Evolutionary conservation across 192 early-diverging fungal genomes (phyloP), one percentile per base, ranked within the genome.

Genomic region (Phlyctochytrium arcticum): DNA sequence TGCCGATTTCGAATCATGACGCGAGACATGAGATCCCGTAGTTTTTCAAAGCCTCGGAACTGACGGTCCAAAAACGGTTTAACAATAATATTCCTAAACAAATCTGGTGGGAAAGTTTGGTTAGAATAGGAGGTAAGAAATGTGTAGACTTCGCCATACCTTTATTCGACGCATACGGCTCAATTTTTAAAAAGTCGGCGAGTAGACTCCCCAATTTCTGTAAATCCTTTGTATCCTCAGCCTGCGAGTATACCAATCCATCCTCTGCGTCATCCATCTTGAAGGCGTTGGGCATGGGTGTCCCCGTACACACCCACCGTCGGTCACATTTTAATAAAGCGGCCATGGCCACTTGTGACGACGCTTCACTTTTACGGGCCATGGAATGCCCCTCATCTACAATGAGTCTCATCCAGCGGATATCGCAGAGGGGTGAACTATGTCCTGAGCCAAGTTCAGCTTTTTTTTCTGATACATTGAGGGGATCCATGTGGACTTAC

Each of bases 331-430:
- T 77, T 26, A 93, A 71, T 17, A 81, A 74, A 5, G 82, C 67
- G 3, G 86, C 85, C 23, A 88, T 60, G 6, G 78, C 62, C 5
- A 76, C 72, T 32, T 67, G 83, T 60, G 60, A 73, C 57, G 70
- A 69, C 19, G 60, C 50, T 27, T 78, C 76, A 15, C 74, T 26
- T 29, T n/a, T 29, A 21, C 54, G 54, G 4, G 82, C 79, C 81
- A 93, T 79, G 33, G 77, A 75, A 48, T 92, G 89, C 6, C 92
- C 92, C 56, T 94, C 92, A 56, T 94, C 92, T 9, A 92, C 85
- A 55, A 94, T 87, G 23, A 94, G 57, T 21, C 92, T 74, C 54
- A 89, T 83, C 89, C 89, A 94, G 19, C 84, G 83, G 2, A 94
- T 75, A 21, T 82, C 76, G 36, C 87, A 77, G 4, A 93, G 69